Conservation (phyloP, 208 protist species). For the Angomonas deanei region DNA sequence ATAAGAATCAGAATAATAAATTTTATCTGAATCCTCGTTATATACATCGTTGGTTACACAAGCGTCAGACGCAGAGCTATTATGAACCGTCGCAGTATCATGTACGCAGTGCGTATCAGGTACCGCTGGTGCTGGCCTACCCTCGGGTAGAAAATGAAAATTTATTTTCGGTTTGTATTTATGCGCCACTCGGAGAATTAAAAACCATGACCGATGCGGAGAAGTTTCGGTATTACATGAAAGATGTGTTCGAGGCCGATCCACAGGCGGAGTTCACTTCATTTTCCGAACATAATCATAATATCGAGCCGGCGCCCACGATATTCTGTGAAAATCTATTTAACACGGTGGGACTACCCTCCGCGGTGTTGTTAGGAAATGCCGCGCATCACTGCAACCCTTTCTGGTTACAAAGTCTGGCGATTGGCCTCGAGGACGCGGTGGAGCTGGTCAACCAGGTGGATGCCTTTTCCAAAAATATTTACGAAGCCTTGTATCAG, state of each 20-base stretch:
- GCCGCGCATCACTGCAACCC: slow-evolving; percentile 79
- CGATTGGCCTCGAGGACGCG: slow-evolving; percentile 78
- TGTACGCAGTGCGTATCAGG: slow-evolving; percentile 46
- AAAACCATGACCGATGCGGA: slow-evolving; percentile 33
- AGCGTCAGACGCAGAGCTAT: slow-evolving; percentile 25
- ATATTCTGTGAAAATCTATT: slow-evolving; percentile 83
- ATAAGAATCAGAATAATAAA: neutral
- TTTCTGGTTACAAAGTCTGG: slow-evolving; percentile 83
- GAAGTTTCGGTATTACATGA: slow-evolving; percentile 30
- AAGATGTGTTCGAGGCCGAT: slow-evolving; percentile 23
- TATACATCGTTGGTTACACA: slow-evolving; percentile 84
- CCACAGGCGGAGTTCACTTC: slow-evolving; percentile 15
- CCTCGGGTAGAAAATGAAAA: slow-evolving; percentile 47
- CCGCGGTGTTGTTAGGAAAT: slow-evolving; percentile 75
- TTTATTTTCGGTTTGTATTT: slow-evolving; percentile 81
- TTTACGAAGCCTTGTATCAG: slow-evolving; percentile 85
- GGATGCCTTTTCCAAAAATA: slow-evolving; percentile 77
- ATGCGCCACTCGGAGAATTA: slow-evolving; percentile 59
- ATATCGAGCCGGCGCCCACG: slow-evolving; percentile 45
- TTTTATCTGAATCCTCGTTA: slow-evolving; percentile 38
- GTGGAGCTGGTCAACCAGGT: slow-evolving; percentile 75
- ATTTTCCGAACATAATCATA: slow-evolving; percentile 13
- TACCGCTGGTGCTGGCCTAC: slow-evolving; percentile 67
- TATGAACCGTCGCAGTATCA: slow-evolving; percentile 30
- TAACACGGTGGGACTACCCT: slow-evolving; percentile 84